These are phyloP conservation scores for Jacaranda mimosifolia DNA, from an alignment of 257 asterid genomes.

Conservation along the genomic window DNA sequence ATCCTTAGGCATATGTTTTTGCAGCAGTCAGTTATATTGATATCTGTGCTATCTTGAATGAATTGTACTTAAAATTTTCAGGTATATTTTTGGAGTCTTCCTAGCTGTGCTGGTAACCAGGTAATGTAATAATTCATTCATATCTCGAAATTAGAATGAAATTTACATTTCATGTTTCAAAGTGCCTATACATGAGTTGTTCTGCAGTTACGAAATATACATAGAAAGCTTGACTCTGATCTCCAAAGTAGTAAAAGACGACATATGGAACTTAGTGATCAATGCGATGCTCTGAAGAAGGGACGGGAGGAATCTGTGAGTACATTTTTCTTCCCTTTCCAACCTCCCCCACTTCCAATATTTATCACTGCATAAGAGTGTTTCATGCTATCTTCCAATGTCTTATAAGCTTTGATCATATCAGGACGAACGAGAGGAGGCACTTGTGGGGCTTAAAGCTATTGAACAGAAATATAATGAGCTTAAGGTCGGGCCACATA, in stretches of 20 bases:
- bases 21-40: slow-evolving; percentile 25
- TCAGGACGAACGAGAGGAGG: slow-evolving; percentile 90
- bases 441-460: slow-evolving; percentile 78
- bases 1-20: slow-evolving; percentile 11
- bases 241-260: slow-evolving; percentile 73
- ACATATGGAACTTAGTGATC: slow-evolving; percentile 70
- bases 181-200: slow-evolving; percentile 27
- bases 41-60: slow-evolving; percentile 23
- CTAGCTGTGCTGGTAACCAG: slow-evolving; percentile 99
- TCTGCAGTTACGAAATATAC: slow-evolving; percentile 81
- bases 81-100: slow-evolving; percentile 99
- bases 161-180: slow-evolving; percentile 20
- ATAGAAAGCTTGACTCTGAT: slow-evolving; percentile 74
- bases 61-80: slow-evolving; percentile 43
- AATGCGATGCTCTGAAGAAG: slow-evolving; percentile 76
- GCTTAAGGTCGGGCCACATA: slow-evolving; percentile 64
- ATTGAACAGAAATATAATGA: slow-evolving; percentile 71
- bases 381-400: slow-evolving; percentile 30
- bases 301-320: slow-evolving; percentile 94
- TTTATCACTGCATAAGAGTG: slow-evolving; percentile 14
- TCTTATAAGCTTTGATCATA: slow-evolving; percentile 30
- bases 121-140: slow-evolving; percentile 46
- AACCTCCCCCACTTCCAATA: not conserved
- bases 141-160: slow-evolving; percentile 7
- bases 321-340: not conserved